These are phyloP conservation scores for Mycena citricolor DNA, from an alignment of 1,284 basidiomycete species.

Conservation along the genomic window DNA sequence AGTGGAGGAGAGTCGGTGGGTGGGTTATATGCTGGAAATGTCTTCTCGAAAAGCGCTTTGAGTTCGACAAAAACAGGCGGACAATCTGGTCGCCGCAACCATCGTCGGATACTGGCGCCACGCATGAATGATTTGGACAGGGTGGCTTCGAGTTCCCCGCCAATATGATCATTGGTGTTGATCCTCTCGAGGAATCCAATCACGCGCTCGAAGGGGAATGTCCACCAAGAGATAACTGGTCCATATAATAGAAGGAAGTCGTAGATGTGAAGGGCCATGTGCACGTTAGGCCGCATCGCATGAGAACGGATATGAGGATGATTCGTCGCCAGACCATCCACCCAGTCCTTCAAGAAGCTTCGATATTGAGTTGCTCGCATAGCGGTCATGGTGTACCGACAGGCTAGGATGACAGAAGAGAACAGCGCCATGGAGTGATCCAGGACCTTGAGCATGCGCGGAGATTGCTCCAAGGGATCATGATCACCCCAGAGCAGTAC, in stretches of 20 bases:
- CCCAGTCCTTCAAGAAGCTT: constrained; percentile 17
- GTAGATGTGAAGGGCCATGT: constrained; percentile 33
- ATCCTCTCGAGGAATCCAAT: constrained; percentile 7
- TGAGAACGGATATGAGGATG: constrained; percentile 20
- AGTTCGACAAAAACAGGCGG: constrained; percentile 22
- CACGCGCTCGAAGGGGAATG: constrained; percentile 16
- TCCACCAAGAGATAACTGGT: constrained; percentile 23
- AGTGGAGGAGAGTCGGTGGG: neutral
- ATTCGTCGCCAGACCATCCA: constrained; percentile 17
- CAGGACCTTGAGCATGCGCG: constrained; percentile 5
- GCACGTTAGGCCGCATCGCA: constrained; percentile 18
- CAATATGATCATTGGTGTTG: constrained; percentile 8
- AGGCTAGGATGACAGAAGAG: constrained; percentile 5
- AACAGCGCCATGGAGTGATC: constrained; percentile 17
- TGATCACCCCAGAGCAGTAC: constrained; percentile 28
- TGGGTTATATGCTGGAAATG: constrained; percentile 2
- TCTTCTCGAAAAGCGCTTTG: constrained; percentile 25
- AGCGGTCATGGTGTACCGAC: neutral
- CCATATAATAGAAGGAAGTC: constrained; percentile 32
- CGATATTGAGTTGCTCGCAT: constrained; percentile 1
- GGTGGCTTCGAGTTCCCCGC: constrained; percentile 20
- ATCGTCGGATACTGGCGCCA: constrained; percentile 21
- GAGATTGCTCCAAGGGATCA: neutral
- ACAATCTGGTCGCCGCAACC: constrained; percentile 24
- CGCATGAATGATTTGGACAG: constrained; percentile 20